phyloP scores from a whole-genome alignment of 2,329 filamentous ascomycete species.

The Hypoxylon sp. region DNA sequence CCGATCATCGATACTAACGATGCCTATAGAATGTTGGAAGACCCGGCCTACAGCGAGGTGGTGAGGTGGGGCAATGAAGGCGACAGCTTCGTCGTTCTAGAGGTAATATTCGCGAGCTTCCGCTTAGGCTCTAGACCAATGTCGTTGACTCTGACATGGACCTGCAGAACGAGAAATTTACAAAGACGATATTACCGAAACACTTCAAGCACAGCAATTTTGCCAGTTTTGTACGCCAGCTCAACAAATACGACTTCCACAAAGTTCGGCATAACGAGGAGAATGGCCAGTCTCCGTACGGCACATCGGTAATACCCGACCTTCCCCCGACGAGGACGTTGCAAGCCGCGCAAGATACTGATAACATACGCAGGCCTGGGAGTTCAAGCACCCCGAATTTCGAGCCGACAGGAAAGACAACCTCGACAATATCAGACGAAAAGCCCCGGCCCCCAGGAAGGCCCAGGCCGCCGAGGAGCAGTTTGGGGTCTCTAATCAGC shows the following conservation, averaged over 20 bases:
- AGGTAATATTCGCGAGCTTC: conserved; percentile 65
- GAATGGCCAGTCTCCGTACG: conserved; percentile 81
- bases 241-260: conserved; percentile 85
- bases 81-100: conserved; percentile 95
- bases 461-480: conserved; percentile 71
- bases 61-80: conserved; percentile 95
- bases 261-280: conserved; percentile 93
- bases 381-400: conserved; percentile 98
- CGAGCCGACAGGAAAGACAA: conserved; percentile 95
- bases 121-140: conserved; percentile 20
- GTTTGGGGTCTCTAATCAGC: conserved; percentile 77
- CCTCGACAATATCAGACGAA: conserved; percentile 93
- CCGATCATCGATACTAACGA: conserved; percentile 41
- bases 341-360: conserved; percentile 37
- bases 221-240: conserved; percentile 78
- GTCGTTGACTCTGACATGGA: conserved; percentile 30
- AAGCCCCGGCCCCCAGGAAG: conserved; percentile 91
- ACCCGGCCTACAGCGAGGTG: conserved; percentile 88
- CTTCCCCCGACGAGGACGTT: conserved; percentile 29
- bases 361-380: conserved; percentile 72
- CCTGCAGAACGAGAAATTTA: conserved; percentile 87
- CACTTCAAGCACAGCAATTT: conserved; percentile 89
- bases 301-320: conserved; percentile 70
- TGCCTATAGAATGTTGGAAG: conserved; percentile 84
- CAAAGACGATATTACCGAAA: conserved; percentile 81